Conservation (phyloP, 75 land plant genomes). For the Sequoiadendron giganteum region DNA sequence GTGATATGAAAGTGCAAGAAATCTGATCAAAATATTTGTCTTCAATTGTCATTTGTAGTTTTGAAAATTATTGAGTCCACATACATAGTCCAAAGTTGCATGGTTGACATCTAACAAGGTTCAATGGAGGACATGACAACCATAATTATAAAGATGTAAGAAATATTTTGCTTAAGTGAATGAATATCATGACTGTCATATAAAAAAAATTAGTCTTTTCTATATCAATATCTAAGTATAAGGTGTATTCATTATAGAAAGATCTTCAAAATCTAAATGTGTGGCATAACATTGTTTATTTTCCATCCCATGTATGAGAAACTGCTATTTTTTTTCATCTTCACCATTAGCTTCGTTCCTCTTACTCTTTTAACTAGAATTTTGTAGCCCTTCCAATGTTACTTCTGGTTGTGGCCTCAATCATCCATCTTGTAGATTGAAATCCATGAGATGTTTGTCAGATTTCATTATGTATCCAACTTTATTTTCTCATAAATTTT, state of each 20-base stretch:
- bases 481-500: neutral
- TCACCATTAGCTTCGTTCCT: constrained; percentile 18
- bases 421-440: constrained; percentile 15
- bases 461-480: neutral
- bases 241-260: neutral
- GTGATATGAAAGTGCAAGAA: too few species aligned
- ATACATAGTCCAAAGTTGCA: too few species aligned
- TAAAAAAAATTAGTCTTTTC: too few species aligned
- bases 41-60: too few species aligned
- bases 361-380: constrained; percentile 17
- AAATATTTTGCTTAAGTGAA: too few species aligned
- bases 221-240: too few species aligned
- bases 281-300: neutral
- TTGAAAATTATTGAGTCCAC: too few species aligned
- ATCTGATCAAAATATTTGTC: too few species aligned
- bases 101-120: too few species aligned
- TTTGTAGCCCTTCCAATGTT: constrained; percentile 13
- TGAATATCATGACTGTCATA: too few species aligned
- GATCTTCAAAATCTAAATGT: constrained; percentile 4
- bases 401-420: constrained; percentile 13
- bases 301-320: neutral
- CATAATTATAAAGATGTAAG: too few species aligned
- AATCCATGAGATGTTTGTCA: neutral
- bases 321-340: neutral
- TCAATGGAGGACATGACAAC: too few species aligned